These are phyloP conservation scores for Viola odorata DNA, from an alignment of 345 rosid species.

Conservation along the genomic window DNA sequence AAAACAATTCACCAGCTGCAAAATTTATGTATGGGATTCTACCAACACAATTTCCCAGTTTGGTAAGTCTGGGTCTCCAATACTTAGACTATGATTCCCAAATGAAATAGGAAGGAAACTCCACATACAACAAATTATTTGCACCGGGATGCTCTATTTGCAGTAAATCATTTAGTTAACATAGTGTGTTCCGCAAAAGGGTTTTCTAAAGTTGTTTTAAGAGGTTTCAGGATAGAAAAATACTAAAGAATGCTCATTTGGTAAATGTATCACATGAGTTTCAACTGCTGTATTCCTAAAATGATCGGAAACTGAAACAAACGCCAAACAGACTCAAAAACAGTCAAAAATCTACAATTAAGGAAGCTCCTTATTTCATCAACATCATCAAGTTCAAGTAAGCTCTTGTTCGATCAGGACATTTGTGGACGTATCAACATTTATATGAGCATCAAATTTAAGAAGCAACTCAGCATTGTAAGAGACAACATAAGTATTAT, in stretches of 20 bases:
- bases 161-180: not conserved
- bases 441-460: constrained; percentile 5
- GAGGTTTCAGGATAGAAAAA: not conserved
- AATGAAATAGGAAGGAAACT: not conserved
- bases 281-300: not conserved
- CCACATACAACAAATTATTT: not conserved
- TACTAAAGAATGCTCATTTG: not conserved
- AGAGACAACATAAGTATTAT: not conserved
- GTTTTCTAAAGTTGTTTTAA: not conserved
- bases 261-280: not conserved
- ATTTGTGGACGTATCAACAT: constrained; percentile 5
- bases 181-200: not conserved
- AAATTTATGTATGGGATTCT: not conserved
- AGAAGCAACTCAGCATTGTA: not conserved
- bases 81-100: not conserved
- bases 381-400: not conserved
- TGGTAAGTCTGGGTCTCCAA: not conserved
- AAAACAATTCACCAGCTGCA: not conserved
- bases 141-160: not conserved
- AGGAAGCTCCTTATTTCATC: not conserved
- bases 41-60: not conserved
- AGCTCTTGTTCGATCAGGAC: not conserved
- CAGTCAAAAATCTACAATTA: not conserved
- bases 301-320: not conserved
- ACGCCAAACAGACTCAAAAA: not conserved